Evolutionary conservation across 139 green algal genomes (phyloP).

Genomic region (Ettlia oleoabundans): DNA sequence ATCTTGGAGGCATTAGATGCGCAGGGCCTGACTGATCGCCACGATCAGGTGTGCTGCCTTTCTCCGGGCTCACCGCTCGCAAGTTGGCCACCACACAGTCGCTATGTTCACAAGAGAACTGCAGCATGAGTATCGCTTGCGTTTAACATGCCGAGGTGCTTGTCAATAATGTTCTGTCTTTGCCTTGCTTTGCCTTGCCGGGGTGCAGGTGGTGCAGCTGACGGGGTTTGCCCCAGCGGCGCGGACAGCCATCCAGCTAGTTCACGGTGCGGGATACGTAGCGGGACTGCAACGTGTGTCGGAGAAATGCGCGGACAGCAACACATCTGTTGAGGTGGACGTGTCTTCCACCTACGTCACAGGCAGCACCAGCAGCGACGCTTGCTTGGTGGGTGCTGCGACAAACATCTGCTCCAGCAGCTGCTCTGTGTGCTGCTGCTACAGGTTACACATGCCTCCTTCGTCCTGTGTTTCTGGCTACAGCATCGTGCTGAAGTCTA

Average conservation of each 20-base stretch:
- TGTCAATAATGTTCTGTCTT: too few relatives aligned
- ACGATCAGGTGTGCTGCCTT: too few relatives aligned
- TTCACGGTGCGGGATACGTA: conserved; percentile 66
- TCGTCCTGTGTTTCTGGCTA: too few relatives aligned
- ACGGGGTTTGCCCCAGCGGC: conserved; percentile 29
- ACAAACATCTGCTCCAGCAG: too few relatives aligned
- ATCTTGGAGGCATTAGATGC: conserved; percentile 54
- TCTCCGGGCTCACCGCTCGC: too few relatives aligned
- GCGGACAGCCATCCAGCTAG: conserved; percentile 44
- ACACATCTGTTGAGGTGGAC: conserved; percentile 11
- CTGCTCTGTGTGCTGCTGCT: not conserved
- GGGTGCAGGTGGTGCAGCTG: too few relatives aligned
- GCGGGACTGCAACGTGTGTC: conserved; percentile 40
- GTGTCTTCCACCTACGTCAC: conserved; percentile 22
- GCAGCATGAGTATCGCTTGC: too few relatives aligned
- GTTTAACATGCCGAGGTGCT: too few relatives aligned
- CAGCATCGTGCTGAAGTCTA: too few relatives aligned
- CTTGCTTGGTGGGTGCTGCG: not conserved
- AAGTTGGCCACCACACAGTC: too few relatives aligned
- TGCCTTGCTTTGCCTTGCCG: too few relatives aligned
- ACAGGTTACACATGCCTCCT: not conserved
- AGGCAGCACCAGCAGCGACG: conserved; percentile 40
- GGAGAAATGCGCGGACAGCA: not conserved
- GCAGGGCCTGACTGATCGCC: conserved; percentile 26
- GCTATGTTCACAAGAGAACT: too few relatives aligned